Evolutionary conservation across 441 rosid genomes (phyloP).

Genomic region (Theobroma grandiflorum): DNA sequence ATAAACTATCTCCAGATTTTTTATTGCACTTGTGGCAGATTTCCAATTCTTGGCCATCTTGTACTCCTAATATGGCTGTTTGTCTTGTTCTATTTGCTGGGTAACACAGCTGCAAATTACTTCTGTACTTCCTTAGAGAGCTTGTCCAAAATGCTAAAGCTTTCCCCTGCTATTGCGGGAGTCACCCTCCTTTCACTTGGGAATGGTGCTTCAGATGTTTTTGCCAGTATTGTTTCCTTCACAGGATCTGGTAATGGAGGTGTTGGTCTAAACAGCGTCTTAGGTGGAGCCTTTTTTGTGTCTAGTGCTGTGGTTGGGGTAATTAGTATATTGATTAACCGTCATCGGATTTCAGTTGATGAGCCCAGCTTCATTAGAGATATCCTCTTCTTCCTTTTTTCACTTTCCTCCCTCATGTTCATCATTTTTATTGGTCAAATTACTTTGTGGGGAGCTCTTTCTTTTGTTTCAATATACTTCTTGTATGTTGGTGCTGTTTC

Average conservation of each 20-base stretch:
- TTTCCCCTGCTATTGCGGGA: slow-evolving; percentile 88
- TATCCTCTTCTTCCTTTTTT: slow-evolving; percentile 63
- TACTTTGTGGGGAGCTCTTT: slow-evolving; percentile 61
- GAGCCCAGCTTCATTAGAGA: slow-evolving; percentile 78
- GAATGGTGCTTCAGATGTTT: slow-evolving; percentile 90
- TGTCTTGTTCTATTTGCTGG: slow-evolving; percentile 78
- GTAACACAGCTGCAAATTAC: slow-evolving; percentile 84
- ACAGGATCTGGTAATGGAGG: slow-evolving; percentile 68
- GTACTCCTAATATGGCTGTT: slow-evolving; percentile 66
- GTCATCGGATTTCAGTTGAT: slow-evolving; percentile 58
- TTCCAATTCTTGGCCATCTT: slow-evolving; percentile 58
- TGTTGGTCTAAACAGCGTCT: slow-evolving; percentile 76
- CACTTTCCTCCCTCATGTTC: slow-evolving; percentile 67
- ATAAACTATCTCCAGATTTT: slow-evolving; percentile 82
- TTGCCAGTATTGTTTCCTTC: slow-evolving; percentile 84
- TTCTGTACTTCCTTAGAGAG: slow-evolving; percentile 85
- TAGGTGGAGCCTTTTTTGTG: slow-evolving; percentile 90
- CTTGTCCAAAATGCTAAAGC: slow-evolving; percentile 71
- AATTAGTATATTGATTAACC: slow-evolving; percentile 54
- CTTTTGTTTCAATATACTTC: slow-evolving; percentile 70
- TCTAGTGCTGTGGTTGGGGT: slow-evolving; percentile 87
- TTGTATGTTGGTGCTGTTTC: slow-evolving; percentile 64
- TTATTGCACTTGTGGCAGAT: slow-evolving; percentile 68
- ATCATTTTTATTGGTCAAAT: slow-evolving; percentile 60
- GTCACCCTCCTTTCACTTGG: slow-evolving; percentile 91